These are phyloP conservation scores for Scortechinia acanthostroma DNA, from an alignment of 2,329 filamentous ascomycete genomes.

Conservation along the genomic window DNA sequence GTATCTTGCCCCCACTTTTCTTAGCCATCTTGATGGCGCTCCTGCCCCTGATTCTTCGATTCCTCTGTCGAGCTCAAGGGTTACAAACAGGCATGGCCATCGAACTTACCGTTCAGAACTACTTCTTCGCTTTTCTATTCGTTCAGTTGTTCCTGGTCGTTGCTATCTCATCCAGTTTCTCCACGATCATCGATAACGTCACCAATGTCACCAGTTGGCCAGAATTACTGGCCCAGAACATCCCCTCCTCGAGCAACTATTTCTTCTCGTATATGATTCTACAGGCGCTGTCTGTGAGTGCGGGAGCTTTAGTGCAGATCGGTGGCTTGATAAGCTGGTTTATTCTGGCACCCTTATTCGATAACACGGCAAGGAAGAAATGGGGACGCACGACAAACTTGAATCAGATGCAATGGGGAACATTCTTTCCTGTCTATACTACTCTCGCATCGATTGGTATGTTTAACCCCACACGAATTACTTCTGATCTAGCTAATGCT, in stretches of 20 bases:
- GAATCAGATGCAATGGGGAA: slow-evolving; percentile 77
- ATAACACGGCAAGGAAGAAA: slow-evolving; percentile 76
- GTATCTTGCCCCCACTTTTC: slow-evolving; percentile 75
- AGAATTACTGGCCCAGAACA: slow-evolving; percentile 64
- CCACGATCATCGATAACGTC: slow-evolving; percentile 37
- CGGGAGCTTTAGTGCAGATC: slow-evolving; percentile 79
- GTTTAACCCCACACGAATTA: not conserved
- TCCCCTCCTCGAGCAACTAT: slow-evolving; percentile 86
- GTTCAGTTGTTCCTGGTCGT: slow-evolving; percentile 92
- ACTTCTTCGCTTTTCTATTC: slow-evolving; percentile 91
- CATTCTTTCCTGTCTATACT: slow-evolving; percentile 91
- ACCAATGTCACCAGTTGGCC: slow-evolving; percentile 61
- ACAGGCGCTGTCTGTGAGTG: slow-evolving; percentile 83
- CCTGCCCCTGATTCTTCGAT: slow-evolving; percentile 71
- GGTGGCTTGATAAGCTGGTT: slow-evolving; percentile 76
- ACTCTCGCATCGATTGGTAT: slow-evolving; percentile 82
- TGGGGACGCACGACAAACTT: slow-evolving; percentile 78
- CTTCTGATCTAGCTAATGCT: slow-evolving; percentile 1
- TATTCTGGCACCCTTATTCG: slow-evolving; percentile 70
- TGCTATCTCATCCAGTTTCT: slow-evolving; percentile 72
- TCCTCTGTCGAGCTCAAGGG: slow-evolving; percentile 69
- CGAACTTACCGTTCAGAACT: slow-evolving; percentile 78
- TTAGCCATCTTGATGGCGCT: slow-evolving; percentile 74
- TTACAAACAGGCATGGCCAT: slow-evolving; percentile 75
- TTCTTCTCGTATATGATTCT: slow-evolving; percentile 99